Base-by-base conservation (phyloP, 164 flowering plant genomes). In the Chimonanthus salicifolius region DNA sequence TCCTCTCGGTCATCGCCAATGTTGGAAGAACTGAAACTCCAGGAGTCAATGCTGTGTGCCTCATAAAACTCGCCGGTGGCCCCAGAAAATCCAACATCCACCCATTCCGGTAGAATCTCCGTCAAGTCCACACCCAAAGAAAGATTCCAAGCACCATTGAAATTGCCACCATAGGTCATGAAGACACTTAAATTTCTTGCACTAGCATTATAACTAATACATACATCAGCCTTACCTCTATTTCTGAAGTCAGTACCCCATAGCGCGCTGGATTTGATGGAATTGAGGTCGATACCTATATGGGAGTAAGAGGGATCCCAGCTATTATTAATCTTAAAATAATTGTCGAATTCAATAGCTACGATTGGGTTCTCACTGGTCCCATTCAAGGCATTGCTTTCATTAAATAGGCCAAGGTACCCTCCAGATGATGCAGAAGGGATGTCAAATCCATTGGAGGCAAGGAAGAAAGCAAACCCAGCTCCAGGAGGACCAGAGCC, bases 381-480 rank as follows among this genome's bases (percentile, higher is more conserved):
- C 33, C 33, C 33, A 13, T 63, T 48, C 15, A 5, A 10, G 7
- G 67, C 70, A 20, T 75, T 71, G 50, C 73, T 68, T 21, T 75
- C 62, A 49, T 75, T 75, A 70, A 83, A 73, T 18, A 83, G 74
- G 18, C 82, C 83, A 3, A 83, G 50, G 68, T 73, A 75, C 49
- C 75, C 44, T 44, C 81, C 82, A 1, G 66, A 62, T 15, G 78
- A 74, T 49, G 69, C 62, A 6, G 10, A 3, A 0, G 79, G 84
- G 0, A 83, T 47, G 0, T 18, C 15, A 6, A 77, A 77, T 3
- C 50, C 71, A 2, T 6, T 18, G 0, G 88, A 82, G 5, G 90
- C 88, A 3, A 90, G 72, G 71, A 87, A 90, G 74, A 88, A 90
- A 13, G 84, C 79, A 0, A 88, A 49, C 9, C 92, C 92, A 70